Percentiles rank a stretch among this genome's conserved stretches.
phyloP scores from a whole-genome alignment of 352 stramenopile genomes.

The Aphanomyces euteiches region DNA sequence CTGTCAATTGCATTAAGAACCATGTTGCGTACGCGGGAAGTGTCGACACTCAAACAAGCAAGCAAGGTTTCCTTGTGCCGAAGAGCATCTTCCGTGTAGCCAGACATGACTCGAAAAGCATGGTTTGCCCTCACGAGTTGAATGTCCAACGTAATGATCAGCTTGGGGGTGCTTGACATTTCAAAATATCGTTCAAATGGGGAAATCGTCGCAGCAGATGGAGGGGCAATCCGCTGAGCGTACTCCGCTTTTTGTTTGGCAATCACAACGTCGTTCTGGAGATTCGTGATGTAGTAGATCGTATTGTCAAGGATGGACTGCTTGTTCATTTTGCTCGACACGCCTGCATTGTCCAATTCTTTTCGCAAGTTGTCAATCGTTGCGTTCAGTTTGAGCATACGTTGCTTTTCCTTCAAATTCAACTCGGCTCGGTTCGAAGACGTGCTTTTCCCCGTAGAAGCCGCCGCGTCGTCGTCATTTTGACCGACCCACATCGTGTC shows the following conservation, averaged over 20 bases:
- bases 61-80: neutral
- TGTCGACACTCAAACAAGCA: constrained; percentile 9
- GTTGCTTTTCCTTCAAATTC: constrained; percentile 17
- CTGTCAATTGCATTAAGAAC: constrained; percentile 2
- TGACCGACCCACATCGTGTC: constrained; percentile 7
- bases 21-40: constrained; percentile 1
- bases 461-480: neutral
- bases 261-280: constrained; percentile 39
- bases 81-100: constrained; percentile 1
- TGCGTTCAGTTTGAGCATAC: constrained; percentile 3
- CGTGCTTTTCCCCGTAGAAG: neutral
- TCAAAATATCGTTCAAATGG: constrained; percentile 13
- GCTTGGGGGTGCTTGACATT: constrained; percentile 4
- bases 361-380: constrained; percentile 14
- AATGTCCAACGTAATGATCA: constrained; percentile 10
- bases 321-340: constrained; percentile 46
- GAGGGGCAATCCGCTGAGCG: constrained; percentile 1
- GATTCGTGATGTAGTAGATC: constrained; percentile 35
- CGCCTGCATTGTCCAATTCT: constrained; percentile 35
- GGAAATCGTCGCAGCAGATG: neutral
- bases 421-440: neutral
- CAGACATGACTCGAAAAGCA: constrained; percentile 2
- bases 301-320: constrained; percentile 43
- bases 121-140: constrained; percentile 12
- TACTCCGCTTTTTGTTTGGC: constrained; percentile 40